A percentile compares a stretch with the other conserved stretches of the same genome.
Conservation (phyloP, 768 basidiomycete species). For the Mycena olivaceomarginata region DNA sequence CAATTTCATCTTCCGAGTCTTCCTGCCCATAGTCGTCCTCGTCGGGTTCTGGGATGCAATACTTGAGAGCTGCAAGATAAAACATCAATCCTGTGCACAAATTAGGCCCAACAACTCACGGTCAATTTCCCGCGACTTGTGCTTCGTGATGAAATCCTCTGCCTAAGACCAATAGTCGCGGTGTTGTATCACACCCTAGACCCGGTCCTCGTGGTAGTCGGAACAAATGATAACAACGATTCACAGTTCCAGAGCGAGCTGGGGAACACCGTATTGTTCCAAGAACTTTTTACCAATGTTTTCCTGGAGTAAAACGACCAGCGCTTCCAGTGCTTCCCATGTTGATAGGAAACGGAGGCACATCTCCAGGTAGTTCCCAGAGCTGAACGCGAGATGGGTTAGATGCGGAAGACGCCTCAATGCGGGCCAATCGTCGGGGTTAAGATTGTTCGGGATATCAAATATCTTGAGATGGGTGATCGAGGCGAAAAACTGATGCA, state of each 20-base stretch:
- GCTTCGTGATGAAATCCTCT: neutral
- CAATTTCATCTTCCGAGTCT: too few relatives aligned
- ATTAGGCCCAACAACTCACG: neutral
- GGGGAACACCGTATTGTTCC: neutral
- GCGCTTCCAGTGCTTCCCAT: neutral
- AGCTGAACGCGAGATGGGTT: constrained; percentile 9
- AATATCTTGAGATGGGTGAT: neutral
- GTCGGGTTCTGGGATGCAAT: too few relatives aligned
- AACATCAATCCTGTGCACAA: too few relatives aligned
- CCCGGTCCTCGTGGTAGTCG: neutral
- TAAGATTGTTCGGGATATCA: too few relatives aligned
- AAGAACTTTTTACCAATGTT: neutral
- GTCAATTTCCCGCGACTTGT: neutral
- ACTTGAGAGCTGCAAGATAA: too few relatives aligned
- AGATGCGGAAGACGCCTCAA: neutral
- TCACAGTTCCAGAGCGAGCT: neutral
- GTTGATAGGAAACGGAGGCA: neutral
- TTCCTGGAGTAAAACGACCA: neutral
- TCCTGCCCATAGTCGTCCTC: too few relatives aligned
- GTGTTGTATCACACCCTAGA: neutral
- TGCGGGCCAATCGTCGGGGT: neutral
- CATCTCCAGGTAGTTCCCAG: neutral
- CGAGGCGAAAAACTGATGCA: too few relatives aligned
- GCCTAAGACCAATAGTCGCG: neutral
- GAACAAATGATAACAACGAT: neutral